Percentiles rank a stretch among this genome's conserved stretches.
phyloP scores from a whole-genome alignment of 1,139 yeast genomes.

The Wickerhamomyces sp. region DNA sequence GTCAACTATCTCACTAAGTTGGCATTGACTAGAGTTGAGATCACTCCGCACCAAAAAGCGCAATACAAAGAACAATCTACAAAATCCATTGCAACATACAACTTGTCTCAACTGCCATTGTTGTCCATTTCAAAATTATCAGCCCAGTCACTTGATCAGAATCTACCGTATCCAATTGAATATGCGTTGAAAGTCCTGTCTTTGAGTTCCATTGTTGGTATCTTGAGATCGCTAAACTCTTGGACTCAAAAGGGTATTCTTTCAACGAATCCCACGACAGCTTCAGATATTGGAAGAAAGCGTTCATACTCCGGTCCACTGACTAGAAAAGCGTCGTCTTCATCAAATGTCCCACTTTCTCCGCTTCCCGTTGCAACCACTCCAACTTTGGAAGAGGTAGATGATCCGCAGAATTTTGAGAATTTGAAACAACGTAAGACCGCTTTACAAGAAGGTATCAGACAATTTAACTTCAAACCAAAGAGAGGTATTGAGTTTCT shows the following conservation, averaged over 20 bases:
- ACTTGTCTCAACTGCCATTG: slow-evolving; percentile 66
- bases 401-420: slow-evolving; percentile 85
- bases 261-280: slow-evolving; percentile 14
- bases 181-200: slow-evolving; percentile 82
- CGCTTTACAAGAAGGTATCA: slow-evolving; percentile 70
- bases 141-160: slow-evolving; percentile 61
- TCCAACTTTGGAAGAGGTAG: slow-evolving; percentile 37
- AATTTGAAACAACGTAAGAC: slow-evolving; percentile 79
- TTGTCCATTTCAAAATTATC: slow-evolving; percentile 63
- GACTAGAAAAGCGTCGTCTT: slow-evolving; percentile 36
- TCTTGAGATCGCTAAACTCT: slow-evolving; percentile 70
- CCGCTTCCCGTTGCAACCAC: slow-evolving; percentile 15
- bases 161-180: slow-evolving; percentile 63
- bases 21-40: slow-evolving; percentile 68
- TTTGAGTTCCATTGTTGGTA: slow-evolving; percentile 74
- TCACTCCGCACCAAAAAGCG: slow-evolving; percentile 61
- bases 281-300: slow-evolving; percentile 10
- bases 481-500: slow-evolving; percentile 69
- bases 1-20: slow-evolving; percentile 73
- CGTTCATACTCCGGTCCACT: slow-evolving; percentile 18
- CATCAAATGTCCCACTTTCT: slow-evolving; percentile 33
- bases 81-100: slow-evolving; percentile 67
- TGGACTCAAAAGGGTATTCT: slow-evolving; percentile 77
- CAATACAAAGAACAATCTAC: slow-evolving; percentile 60
- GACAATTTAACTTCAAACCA: slow-evolving; percentile 79